Base-by-base conservation (phyloP, 805 yeast genomes). In the Candida tallmaniae region DNA sequence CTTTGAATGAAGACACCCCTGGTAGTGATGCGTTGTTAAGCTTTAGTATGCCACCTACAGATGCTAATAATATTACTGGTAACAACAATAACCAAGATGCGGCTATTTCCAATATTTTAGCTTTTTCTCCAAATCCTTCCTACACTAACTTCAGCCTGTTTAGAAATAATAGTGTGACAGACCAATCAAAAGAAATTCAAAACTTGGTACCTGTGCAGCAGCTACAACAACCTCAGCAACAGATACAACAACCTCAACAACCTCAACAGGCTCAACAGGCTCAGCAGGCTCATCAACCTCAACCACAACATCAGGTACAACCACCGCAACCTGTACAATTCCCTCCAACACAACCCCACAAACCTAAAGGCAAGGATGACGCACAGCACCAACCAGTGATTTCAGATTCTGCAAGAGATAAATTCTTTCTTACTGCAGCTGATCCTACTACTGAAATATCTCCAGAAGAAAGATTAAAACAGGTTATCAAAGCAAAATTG, bases 391-490 rank as follows among this genome's bases (percentile, higher is more conserved):
- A 59, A 33, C 73, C 73, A 2, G 60, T 64, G 25, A 68, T 76
- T 4, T 74, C 80, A 0, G 90, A 84, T 36, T 79, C 93, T 2
- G 95, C 96, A 1, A 73, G 87, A 44, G 97, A 89, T 54, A 88
- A 88, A 57, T 90, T 90, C 60, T 89, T 90, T 62, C 62, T 90
- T 31, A 90, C 97, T 0, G 97, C 97, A 0, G 97, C 97, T 0
- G 97, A 90, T 55, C 97, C 97, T 4, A 84, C 96, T 0, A 86
- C 90, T 2, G 96, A 87, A 45, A 82, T 84, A 23, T 84, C 95
- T 0, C 96, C 97, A 0, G 97, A 89, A 52, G 97, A 88, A 52
- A 71, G 97, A 40, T 68, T 90, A 46, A 87, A 86, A 51, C 94
- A 88, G 53, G 97, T 90, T 8, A 89, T 90, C 50, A 84, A 85